phyloP scores from a whole-genome alignment of 75 land plant genomes.

The Pinus tabuliformis region DNA sequence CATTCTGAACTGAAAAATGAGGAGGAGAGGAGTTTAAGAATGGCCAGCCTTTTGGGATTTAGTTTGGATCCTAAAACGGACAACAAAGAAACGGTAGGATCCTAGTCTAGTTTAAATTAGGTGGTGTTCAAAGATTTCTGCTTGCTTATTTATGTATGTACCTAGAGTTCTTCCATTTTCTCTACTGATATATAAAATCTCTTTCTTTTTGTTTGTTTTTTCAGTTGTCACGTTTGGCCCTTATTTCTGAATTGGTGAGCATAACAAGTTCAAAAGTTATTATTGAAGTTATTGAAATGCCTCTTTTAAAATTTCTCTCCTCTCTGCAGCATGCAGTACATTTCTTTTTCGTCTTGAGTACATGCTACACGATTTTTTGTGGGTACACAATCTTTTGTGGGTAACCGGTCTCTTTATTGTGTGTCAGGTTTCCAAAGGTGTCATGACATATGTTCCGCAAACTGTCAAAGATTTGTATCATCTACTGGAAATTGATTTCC shows the following conservation, averaged over 20 bases:
- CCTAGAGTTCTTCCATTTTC: not conserved
- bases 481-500: conserved; percentile 81
- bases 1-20: conserved; percentile 93
- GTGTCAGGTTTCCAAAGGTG: conserved; percentile 76
- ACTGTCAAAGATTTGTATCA: conserved; percentile 88
- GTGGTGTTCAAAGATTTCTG: too few species aligned
- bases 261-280: too few species aligned
- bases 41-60: conserved; percentile 79
- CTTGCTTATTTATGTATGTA: too few species aligned
- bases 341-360: too few species aligned
- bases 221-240: conserved; percentile 66
- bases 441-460: conserved; percentile 74
- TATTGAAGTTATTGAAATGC: too few species aligned
- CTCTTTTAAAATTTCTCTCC: too few species aligned
- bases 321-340: too few species aligned
- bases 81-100: conserved; percentile 77
- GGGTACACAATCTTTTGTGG: too few species aligned
- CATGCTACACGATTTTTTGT: too few species aligned
- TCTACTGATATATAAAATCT: not conserved
- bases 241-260: conserved; percentile 87
- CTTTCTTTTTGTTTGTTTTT: not conserved
- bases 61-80: conserved; percentile 34
- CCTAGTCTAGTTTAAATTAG: too few species aligned
- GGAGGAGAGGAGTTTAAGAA: conserved; percentile 80
- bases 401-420: not conserved